phyloP scores from a whole-genome alignment of 768 basidiomycete genomes.

The Lanmaoa pseudosensibilis region DNA sequence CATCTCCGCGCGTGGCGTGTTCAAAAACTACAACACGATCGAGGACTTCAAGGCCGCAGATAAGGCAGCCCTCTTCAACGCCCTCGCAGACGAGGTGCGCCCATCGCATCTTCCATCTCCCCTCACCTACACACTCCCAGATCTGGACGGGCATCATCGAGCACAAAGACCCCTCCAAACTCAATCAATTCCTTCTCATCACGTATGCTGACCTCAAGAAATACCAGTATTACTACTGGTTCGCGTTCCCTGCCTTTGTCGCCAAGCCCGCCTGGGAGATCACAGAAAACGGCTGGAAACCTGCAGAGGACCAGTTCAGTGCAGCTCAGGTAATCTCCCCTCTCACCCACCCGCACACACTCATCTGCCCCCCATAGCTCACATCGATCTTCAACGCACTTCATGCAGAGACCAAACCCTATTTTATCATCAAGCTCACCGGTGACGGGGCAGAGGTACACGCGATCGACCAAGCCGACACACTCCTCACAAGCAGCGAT shows the following conservation, averaged over 20 bases:
- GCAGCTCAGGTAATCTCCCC: slow-evolving; percentile 38
- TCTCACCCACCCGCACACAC: background rate
- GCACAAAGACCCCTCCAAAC: slow-evolving; percentile 50
- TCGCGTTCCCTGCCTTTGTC: slow-evolving; percentile 91
- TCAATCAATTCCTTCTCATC: slow-evolving; percentile 84
- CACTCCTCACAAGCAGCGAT: slow-evolving; percentile 54
- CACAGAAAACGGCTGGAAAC: slow-evolving; percentile 55
- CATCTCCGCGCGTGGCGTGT: slow-evolving; percentile 55
- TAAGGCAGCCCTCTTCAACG: slow-evolving; percentile 84
- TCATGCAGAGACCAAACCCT: slow-evolving; percentile 43
- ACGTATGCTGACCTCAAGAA: slow-evolving; percentile 98
- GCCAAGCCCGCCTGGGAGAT: slow-evolving; percentile 92
- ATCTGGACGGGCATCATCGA: slow-evolving; percentile 66
- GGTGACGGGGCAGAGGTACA: slow-evolving; percentile 43
- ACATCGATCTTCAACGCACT: slow-evolving; percentile 53
- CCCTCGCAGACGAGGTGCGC: slow-evolving; percentile 63
- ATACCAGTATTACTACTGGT: slow-evolving; percentile 98
- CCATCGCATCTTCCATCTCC: background rate
- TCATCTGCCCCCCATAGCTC: slow-evolving; percentile 40
- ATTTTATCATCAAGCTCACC: slow-evolving; percentile 58
- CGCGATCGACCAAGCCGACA: slow-evolving; percentile 53
- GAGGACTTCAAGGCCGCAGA: slow-evolving; percentile 91
- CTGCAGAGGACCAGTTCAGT: slow-evolving; percentile 46
- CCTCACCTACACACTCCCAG: slow-evolving; percentile 34
- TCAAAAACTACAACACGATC: slow-evolving; percentile 97